Conservation (phyloP, 2,329 filamentous ascomycete species). For the Zymoseptoria crescenta region DNA sequence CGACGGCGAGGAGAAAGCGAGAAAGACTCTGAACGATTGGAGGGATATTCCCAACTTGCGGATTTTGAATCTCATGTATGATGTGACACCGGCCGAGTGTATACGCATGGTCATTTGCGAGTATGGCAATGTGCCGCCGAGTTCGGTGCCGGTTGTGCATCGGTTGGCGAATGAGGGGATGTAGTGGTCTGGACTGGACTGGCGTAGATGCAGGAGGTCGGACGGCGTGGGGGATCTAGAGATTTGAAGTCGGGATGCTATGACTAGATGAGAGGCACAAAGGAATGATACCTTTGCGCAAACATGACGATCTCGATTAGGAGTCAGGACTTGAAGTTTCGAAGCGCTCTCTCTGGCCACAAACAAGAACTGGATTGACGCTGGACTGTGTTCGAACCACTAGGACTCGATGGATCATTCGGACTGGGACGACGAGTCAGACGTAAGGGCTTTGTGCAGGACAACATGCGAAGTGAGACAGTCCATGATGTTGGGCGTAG, state of each 20-base stretch:
- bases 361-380: neutral
- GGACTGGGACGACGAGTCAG: no score
- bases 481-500: no score
- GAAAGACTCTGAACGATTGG: constrained; percentile 43
- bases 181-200: neutral
- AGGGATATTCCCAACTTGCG: constrained; percentile 53
- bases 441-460: no score
- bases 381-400: neutral
- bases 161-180: constrained; percentile 35
- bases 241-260: neutral
- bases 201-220: neutral
- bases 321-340: neutral
- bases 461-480: no score
- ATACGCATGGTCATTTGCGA: constrained; percentile 88
- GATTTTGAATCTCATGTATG: constrained; percentile 72
- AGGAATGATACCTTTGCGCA: neutral
- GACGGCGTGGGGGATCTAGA: neutral
- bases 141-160: constrained; percentile 71
- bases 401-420: no score
- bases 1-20: constrained; percentile 19
- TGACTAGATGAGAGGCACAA: neutral
- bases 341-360: neutral
- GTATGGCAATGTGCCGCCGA: constrained; percentile 76
- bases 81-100: constrained; percentile 81
- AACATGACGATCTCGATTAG: neutral